Base-by-base conservation (phyloP, 352 stramenopile species). In the Pythium dissotocum region DNA sequence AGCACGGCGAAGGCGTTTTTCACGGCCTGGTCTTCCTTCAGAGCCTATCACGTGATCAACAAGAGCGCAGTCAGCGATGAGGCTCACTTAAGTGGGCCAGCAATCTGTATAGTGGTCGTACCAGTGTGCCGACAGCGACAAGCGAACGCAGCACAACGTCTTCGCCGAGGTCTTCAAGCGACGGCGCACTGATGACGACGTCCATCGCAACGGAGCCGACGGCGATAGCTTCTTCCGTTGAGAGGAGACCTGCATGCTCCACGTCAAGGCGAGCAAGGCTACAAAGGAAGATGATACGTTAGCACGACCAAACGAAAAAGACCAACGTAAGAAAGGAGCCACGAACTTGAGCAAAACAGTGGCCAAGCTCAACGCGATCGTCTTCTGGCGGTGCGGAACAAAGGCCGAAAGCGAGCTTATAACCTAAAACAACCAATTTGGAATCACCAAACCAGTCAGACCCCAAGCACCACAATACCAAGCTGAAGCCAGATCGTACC, bases 291-390 rank as follows among this genome's bases (percentile, higher is more conserved):
- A 24, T 24, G 21, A 24, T 24, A 24, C 21, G 21, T 24, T 24
- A 24, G 21, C 21, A 24, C 21, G 21, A 24, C 21, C 21, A 24
- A 51, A 8, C 32, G 38, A 56, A 33, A 38, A 6, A 7, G 33
- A 28, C 3, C 44, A 36, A 12, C 9, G 26, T 21, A 6, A 58
- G 7, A 52, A 46, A 1, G 26, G 13, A 59, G 21, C 9, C 52
- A 66, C 85, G 60, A 64, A 94, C 85, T 94, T 94, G 53, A 94
- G 72, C 12, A 94, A 35, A 26, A 94, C 65, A 0, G 85, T 94
- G 33, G 83, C 72, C 2, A 94, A 62, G 58, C 85, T 94, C 28
- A 94, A 63, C 10, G 78, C 81, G 32, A 88, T 77, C 0, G 87
- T 78, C 65, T 92, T 94, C 61, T 90, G 80, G 24, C 77, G 78